Base-by-base conservation (phyloP, 306 rosid genomes). In the Luffa acutangula region DNA sequence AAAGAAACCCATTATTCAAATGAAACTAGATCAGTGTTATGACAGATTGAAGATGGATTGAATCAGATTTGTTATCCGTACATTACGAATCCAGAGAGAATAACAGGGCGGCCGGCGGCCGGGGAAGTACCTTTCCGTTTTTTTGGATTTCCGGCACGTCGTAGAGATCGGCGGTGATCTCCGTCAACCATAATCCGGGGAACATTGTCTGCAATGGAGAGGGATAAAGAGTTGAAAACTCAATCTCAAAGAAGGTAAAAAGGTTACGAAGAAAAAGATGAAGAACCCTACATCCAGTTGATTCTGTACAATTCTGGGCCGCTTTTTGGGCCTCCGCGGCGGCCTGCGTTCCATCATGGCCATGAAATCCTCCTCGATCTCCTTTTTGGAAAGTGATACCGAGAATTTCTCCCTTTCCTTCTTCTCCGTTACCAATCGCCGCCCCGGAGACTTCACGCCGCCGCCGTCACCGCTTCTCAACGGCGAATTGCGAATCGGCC, bases 171-270 rank as follows among this genome's bases (percentile, higher is more conserved):
- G 89, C 83, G 20, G 93, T 80, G 51, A 95, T 75, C 83, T 93
- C 96, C 65, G 89, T 77, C 86, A 95, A 72, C 91, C 90, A 90
- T 82, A 77, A 21, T n/a, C 97, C 97, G 58, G 97, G 99, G 60
- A 84, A 91, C 45, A 91, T 52, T 9, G 82, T 11, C 97, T 95
- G 87, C 67, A 72, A 42, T 42, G 62, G 63, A 41, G 76, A 46
- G 49, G 48, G 80, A 72, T 2, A 42, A 37, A 17, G 17, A 20
- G 14, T 37, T 62, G 36, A 78, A 77, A 33, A 48, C 0, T 17
- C 43, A 66, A 58, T 62, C 41, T 13, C 45, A 20, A 4, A 45
- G 15, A 75, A 79, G 60, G 64, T 20, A 69, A 31, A 36, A 69
- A 15, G 54, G 2, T 51, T 12, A 54, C 7, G 20, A 49, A 7